Conservation (phyloP, 2,329 filamentous ascomycete genomes). For the Fusarium sp. region DNA sequence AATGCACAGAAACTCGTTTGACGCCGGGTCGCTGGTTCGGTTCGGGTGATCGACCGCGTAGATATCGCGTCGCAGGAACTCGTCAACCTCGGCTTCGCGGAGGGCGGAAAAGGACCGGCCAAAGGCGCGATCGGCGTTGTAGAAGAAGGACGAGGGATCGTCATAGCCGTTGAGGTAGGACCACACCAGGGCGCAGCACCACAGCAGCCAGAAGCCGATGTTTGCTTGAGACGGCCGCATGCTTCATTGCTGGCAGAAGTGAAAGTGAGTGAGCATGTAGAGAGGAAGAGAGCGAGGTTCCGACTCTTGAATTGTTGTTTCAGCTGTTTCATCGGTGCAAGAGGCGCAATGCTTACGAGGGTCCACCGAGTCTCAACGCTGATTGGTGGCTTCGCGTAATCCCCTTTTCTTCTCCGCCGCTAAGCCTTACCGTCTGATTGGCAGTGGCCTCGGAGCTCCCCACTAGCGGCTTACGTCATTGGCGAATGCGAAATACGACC, state of each 20-base stretch:
- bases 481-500: not conserved
- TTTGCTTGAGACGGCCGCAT: slow-evolving; percentile 52
- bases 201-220: slow-evolving; percentile 51
- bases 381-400: not conserved
- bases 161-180: slow-evolving; percentile 53
- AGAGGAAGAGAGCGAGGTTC: not conserved
- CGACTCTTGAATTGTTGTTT: not conserved
- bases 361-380: not conserved
- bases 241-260: slow-evolving; percentile 31
- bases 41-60: slow-evolving; percentile 24
- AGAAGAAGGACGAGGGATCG: slow-evolving; percentile 56
- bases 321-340: not conserved
- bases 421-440: slow-evolving; percentile 9
- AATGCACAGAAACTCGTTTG: slow-evolving; percentile 48
- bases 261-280: not conserved
- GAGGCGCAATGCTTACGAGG: not conserved
- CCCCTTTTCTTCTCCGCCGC: slow-evolving; percentile 2
- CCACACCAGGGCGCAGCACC: slow-evolving; percentile 48
- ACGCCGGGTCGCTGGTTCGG: slow-evolving; percentile 20
- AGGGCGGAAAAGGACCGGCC: slow-evolving; percentile 45
- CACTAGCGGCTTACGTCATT: not conserved
- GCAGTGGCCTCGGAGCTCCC: not conserved
- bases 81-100: slow-evolving; percentile 48
- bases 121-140: slow-evolving; percentile 49
- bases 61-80: slow-evolving; percentile 39